Base-by-base conservation (phyloP, 306 rosid genomes). In the Malus sylvestris region DNA sequence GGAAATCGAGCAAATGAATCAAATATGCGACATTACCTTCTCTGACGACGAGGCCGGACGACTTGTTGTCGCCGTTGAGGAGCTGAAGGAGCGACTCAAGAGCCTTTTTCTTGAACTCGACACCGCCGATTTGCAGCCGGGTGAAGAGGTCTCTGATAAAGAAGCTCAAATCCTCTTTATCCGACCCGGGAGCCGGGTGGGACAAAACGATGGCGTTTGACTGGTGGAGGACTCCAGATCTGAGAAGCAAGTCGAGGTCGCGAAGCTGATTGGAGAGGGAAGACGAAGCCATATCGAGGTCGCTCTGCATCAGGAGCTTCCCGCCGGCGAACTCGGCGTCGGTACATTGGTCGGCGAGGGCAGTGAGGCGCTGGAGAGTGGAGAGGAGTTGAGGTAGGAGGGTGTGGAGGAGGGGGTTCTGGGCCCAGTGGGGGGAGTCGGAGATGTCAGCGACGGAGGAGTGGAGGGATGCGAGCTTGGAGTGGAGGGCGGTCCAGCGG, bases 241-340 rank as follows among this genome's bases (percentile, higher is more conserved):
- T 76, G 80, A 87, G 88, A 11, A 82, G 72, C 72, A 87, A 74
- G 68, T 87, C 88, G 40, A 87, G 88, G 85, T 87, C 88, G 25
- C 52, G 67, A 77, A 87, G 88, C 27, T 79, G 88, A 19, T 70
- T 71, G 30, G 85, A 25, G 72, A 87, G 88, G 20, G 91, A 69
- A 6, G 87, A 64, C 11, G 85, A 66, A 13, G 87, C 88, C 87
- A 87, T 87, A 72, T 87, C 88, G 68, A 87, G 81, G 85, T 87
- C 91, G 76, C 88, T 87, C 83, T 87, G 91, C 87, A 87, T 80
- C 68, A 58, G 91, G 66, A 87, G 91, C 82, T 87, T 87, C 5
- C 91, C 88, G 52, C 91, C 88, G 60, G 83, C 35, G 70, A 82
- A 85, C 67, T 76, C 73, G 4, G 82, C 11, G 58, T 75, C 61